phyloP scores from a whole-genome alignment of 2,329 filamentous ascomycete genomes.

The Neofusicoccum parvum region DNA sequence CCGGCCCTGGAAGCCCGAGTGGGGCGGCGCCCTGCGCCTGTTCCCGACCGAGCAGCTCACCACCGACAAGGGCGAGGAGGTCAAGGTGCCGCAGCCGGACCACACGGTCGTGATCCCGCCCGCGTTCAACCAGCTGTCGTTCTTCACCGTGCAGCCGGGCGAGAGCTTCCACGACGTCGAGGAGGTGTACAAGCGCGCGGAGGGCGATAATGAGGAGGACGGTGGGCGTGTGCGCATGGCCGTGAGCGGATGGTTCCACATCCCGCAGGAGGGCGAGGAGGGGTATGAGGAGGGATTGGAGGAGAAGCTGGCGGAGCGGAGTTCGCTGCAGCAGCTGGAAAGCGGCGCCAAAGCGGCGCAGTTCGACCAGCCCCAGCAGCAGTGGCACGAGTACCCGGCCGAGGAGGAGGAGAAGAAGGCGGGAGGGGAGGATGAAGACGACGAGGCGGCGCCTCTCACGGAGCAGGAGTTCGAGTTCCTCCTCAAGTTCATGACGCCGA shows the following conservation, averaged over 20 bases:
- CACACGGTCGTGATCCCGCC: constrained; percentile 83
- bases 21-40: constrained; percentile 88
- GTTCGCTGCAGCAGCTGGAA: constrained; percentile 88
- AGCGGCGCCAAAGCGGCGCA: constrained; percentile 74
- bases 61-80: constrained; percentile 70
- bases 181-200: constrained; percentile 78
- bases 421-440: constrained; percentile 47
- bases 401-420: constrained; percentile 44
- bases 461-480: constrained; percentile 86
- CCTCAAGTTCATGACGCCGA: constrained; percentile 84
- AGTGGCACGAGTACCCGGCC: constrained; percentile 51
- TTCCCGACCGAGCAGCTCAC: constrained; percentile 71
- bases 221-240: constrained; percentile 89
- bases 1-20: constrained; percentile 82
- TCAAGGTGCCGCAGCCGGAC: constrained; percentile 79
- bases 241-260: constrained; percentile 98
- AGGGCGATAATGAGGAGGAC: constrained; percentile 64
- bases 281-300: constrained; percentile 87
- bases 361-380: constrained; percentile 76
- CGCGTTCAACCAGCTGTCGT: constrained; percentile 95
- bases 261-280: constrained; percentile 90
- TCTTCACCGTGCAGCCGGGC: constrained; percentile 98
- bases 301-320: constrained; percentile 84
- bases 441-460: constrained; percentile 62
- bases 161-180: constrained; percentile 99